Conservation (phyloP, 2,329 filamentous ascomycete species). For the Neodidymelliopsis sp. region DNA sequence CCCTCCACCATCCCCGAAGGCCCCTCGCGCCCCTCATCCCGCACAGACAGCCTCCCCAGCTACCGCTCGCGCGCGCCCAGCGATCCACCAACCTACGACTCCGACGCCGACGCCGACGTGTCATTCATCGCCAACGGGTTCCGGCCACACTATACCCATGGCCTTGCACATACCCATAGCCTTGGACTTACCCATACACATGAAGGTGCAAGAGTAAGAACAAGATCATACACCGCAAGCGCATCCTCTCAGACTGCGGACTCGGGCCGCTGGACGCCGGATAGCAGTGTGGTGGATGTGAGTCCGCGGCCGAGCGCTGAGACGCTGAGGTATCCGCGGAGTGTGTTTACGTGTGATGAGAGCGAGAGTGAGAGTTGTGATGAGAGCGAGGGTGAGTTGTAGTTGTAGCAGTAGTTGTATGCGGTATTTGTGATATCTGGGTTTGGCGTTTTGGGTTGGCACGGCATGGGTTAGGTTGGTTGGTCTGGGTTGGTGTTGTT, state of each 20-base stretch:
- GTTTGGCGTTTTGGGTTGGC: no score
- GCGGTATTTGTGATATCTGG: no score
- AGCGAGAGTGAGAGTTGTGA: constrained; percentile 26
- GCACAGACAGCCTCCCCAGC: constrained; percentile 53
- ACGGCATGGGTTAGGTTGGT: no score
- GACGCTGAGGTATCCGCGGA: constrained; percentile 41
- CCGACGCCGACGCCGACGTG: constrained; percentile 41
- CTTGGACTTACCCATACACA: no score
- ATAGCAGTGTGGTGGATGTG: constrained; percentile 50
- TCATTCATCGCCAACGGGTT: constrained; percentile 53
- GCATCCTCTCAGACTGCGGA: neutral
- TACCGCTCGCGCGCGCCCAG: constrained; percentile 52
- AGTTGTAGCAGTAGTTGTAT: no score
- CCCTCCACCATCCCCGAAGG: constrained; percentile 40
- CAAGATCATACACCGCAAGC: neutral
- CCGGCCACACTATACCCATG: constrained; percentile 44
- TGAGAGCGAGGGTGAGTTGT: no score
- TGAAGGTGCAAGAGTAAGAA: no score
- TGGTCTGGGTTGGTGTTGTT: no score
- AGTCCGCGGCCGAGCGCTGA: constrained; percentile 49
- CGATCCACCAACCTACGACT: constrained; percentile 54
- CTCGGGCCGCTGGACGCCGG: constrained; percentile 47
- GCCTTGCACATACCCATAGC: neutral
- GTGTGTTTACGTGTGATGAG: constrained; percentile 33
- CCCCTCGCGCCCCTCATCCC: constrained; percentile 45